Conservation (phyloP, 2,329 filamentous ascomycete genomes). For the Emydomyces testavorans region DNA sequence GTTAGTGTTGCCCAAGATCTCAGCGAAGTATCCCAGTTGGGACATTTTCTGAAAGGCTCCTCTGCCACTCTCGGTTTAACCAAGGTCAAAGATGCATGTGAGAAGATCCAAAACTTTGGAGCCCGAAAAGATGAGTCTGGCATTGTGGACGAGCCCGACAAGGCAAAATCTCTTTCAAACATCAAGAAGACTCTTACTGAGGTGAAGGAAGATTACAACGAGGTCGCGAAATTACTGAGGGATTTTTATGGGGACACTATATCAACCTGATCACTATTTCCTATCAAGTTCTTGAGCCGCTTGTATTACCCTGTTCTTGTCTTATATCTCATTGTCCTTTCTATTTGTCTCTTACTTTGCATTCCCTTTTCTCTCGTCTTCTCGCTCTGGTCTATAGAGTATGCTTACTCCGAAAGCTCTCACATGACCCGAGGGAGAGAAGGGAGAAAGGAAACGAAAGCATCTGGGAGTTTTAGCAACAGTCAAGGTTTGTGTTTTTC, state of each 20-base stretch:
- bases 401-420: not conserved
- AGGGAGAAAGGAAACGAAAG: not conserved
- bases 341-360: constrained; percentile 15
- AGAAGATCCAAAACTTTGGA: constrained; percentile 92
- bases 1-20: constrained; percentile 57
- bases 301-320: constrained; percentile 12
- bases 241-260: constrained; percentile 52
- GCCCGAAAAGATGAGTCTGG: constrained; percentile 71
- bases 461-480: constrained; percentile 17
- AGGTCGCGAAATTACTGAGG: constrained; percentile 58
- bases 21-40: constrained; percentile 63
- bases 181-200: constrained; percentile 58
- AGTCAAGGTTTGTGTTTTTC: constrained; percentile 19
- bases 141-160: constrained; percentile 51
- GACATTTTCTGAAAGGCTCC: constrained; percentile 95
- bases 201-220: constrained; percentile 65
- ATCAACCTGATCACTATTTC: constrained; percentile 3
- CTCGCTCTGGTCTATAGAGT: constrained; percentile 8
- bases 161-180: constrained; percentile 54
- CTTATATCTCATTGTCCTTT: constrained; percentile 9
- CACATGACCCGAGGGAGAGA: not conserved
- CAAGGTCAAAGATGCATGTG: constrained; percentile 85
- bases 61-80: constrained; percentile 84
- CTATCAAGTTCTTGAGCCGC: constrained; percentile 11
- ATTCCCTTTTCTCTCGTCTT: constrained; percentile 1